Evolutionary conservation across 441 rosid genomes (phyloP).

Genomic region (Sinapis alba): DNA sequence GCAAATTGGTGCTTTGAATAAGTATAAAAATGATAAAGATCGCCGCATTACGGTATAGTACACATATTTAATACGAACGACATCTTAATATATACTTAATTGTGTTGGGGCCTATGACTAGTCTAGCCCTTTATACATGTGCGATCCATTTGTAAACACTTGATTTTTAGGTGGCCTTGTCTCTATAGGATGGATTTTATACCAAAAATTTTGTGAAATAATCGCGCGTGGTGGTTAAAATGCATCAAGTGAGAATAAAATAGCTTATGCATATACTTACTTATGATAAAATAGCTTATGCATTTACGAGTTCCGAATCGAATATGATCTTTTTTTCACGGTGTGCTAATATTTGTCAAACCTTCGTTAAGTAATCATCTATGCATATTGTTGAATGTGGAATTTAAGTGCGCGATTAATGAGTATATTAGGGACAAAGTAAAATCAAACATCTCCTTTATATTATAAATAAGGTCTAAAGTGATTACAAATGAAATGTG

Average conservation of each 20-base stretch:
- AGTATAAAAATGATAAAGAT: conserved; percentile 29
- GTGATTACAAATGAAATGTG: too few relatives aligned
- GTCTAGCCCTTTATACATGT: conserved; percentile 35
- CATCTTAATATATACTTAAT: conserved; percentile 27
- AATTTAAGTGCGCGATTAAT: too few relatives aligned
- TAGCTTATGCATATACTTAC: not conserved
- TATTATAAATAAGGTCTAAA: too few relatives aligned
- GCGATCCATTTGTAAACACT: conserved; percentile 26
- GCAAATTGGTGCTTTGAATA: conserved; percentile 33
- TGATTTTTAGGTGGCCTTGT: conserved; percentile 35
- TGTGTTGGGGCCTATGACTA: conserved; percentile 27
- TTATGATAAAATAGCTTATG: not conserved
- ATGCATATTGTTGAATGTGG: not conserved
- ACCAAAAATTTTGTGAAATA: not conserved
- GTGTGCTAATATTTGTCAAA: not conserved
- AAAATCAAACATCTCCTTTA: too few relatives aligned
- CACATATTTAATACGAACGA: conserved; percentile 31
- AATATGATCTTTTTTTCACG: not conserved
- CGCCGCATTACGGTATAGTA: conserved; percentile 22
- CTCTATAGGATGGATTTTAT: conserved; percentile 4
- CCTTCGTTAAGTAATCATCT: not conserved
- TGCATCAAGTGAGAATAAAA: not conserved
- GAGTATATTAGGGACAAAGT: too few relatives aligned
- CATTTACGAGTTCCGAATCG: not conserved
- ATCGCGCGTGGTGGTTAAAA: not conserved